Base-by-base conservation (phyloP, 2,329 filamentous ascomycete genomes). In the Talaromyces rugulosus region DNA sequence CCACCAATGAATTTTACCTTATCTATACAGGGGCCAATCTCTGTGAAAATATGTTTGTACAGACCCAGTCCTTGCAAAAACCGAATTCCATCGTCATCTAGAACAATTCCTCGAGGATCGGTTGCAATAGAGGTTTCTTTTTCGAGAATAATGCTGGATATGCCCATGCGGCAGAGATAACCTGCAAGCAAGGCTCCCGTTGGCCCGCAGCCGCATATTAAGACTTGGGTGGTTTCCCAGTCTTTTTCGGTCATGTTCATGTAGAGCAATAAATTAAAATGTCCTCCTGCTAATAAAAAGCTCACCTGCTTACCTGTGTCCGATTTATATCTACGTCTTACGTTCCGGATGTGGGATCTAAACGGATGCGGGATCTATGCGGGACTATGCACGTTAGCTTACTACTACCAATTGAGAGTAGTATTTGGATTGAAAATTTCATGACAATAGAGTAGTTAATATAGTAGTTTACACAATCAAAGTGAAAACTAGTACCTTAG, bases 51-150 rank as follows among this genome's bases (percentile, higher is more conserved):
- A 11, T 61, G 58, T 28, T 67, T 60, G 36, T 74, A 74, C 14
- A 74, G 57, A 4, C 72, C 73, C 12, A 71, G 27, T 2, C 67
- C 69, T 53, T 75, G 72, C 1, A 74, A 42, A 11, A 67, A 59
- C 7, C 72, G 67, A 52, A 74, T 73, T 0, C 72, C 72, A 51
- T 74, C 73, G 50, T 75, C 71, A 40, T 74, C 71, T 5, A 75
- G 61, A 7, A 68, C 68, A n/a, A 74, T 74, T 4, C 71, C 73
- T 27, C 72, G 64, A 1, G 73, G 72, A 57, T 75, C 73, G 2
- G 69, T 70, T 1, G 68, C 72, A 14, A 74, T 70, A n/a, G 68
- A 68, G 33, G 55, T 31, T 30, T 72, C 71, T 56, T 66, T 70
- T 44, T 75, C 72, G 4, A 75, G 40, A 1, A 73, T 66, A 8